Conservation (phyloP, 2,329 filamentous ascomycete species). For the Monosporascus sp. region DNA sequence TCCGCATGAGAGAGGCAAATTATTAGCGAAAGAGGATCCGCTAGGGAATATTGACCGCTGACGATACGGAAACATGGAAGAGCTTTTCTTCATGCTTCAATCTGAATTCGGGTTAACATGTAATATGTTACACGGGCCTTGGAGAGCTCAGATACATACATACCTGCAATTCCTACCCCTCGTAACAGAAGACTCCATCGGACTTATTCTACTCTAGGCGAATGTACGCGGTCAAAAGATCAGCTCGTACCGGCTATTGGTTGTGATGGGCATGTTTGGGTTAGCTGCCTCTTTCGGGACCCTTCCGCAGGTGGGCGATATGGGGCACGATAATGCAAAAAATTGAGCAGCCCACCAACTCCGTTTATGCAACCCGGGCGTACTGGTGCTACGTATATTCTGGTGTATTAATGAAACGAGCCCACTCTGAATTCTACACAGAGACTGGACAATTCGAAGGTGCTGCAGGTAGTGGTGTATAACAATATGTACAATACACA, state of each 20-base stretch:
- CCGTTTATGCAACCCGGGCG: not conserved
- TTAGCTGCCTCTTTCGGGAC: constrained; percentile 16
- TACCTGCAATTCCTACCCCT: not conserved
- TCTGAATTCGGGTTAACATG: not conserved
- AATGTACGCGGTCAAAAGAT: constrained; percentile 10
- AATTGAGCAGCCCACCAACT: not conserved
- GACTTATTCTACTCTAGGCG: constrained; percentile 5
- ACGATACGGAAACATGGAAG: not conserved
- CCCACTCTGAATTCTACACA: not conserved
- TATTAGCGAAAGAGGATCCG: not conserved
- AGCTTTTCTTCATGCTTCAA: not conserved
- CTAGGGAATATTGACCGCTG: not conserved
- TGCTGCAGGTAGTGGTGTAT: not conserved
- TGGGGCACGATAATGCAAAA: constrained; percentile 1
- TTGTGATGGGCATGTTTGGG: constrained; percentile 8
- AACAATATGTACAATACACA: not conserved
- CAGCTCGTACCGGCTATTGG: constrained; percentile 8
- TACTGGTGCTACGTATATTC: not conserved
- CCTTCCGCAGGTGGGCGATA: constrained; percentile 12
- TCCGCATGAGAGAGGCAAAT: not conserved
- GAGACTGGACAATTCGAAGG: not conserved
- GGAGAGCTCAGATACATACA: not conserved
- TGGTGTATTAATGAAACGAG: not conserved
- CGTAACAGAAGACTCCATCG: not conserved
- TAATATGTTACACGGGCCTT: not conserved